Evolutionary conservation across 2,329 filamentous ascomycete species (phyloP).

Genomic region (Diaporthe eres): DNA sequence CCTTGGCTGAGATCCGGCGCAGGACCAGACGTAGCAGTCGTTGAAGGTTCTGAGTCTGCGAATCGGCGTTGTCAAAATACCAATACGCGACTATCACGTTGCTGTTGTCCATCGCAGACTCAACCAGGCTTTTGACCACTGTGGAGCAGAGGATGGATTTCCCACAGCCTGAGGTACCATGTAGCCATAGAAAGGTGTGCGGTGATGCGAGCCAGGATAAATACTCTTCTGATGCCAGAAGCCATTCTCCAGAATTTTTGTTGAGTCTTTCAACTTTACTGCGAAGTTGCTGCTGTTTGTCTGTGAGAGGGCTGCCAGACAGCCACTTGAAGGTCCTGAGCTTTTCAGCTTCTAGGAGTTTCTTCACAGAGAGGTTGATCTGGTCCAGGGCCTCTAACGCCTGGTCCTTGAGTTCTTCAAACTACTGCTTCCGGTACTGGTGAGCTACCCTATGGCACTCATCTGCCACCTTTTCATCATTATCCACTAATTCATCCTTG

Average conservation of each 20-base stretch:
- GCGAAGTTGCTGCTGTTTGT: not conserved
- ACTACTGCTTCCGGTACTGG: not conserved
- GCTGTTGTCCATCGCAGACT: not conserved
- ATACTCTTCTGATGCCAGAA: not conserved
- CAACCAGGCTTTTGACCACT: not conserved
- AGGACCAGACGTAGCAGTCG: too few relatives aligned
- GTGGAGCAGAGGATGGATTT: not conserved
- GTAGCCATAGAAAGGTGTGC: not conserved
- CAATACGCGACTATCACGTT: not conserved
- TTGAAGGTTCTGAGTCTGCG: not conserved
- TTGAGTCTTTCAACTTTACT: not conserved
- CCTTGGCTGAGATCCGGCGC: too few relatives aligned
- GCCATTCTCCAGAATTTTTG: not conserved
- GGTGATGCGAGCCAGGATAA: not conserved
- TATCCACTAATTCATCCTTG: not conserved
- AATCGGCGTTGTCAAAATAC: not conserved
- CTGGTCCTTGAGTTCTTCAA: not conserved
- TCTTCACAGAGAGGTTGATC: not conserved
- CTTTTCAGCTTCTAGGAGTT: not conserved
- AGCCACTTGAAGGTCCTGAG: not conserved
- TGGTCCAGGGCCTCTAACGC: not conserved
- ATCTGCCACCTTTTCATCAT: not conserved
- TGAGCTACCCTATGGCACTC: not conserved
- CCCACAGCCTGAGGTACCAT: not conserved
- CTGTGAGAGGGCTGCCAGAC: not conserved